Evolutionary conservation across 1,139 yeast species (phyloP), one percentile per base, ranked within the genome.

Genomic region (Wickerhamomyces sp.): DNA sequence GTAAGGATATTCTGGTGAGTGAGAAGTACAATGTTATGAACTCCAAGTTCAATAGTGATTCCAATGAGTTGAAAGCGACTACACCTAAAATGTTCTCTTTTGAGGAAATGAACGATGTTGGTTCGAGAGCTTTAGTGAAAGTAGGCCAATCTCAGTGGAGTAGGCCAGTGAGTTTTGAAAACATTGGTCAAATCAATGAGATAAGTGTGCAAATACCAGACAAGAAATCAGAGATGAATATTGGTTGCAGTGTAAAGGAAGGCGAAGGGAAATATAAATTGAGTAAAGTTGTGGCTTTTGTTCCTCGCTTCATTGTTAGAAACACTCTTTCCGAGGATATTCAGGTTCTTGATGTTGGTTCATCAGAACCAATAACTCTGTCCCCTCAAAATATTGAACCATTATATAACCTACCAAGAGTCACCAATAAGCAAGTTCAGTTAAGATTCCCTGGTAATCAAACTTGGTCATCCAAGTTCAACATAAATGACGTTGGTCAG

Each of bases 401-500:
- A 0, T 60, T 92, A 14, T 87, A 83, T 55, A 78, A 75, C 14
- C 62, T 86, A 54, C 74, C 81, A 26, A 61, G 69, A 6, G 47
- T 57, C 4, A 65, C 64, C 1, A 60, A 65, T 28, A 53, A 53
- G 22, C 56, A 52, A 28, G 10, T 53, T 3, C 59, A 56, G 28
- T 40, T 65, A 44, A 76, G 83, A 39, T 81, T 84, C 50, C 61
- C 74, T 3, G 84, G 82, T 7, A 64, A 74, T 1, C 69, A 74
- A 7, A 70, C 81, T 3, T 89, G 96, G 95, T 84, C 97, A 1
- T 81, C 97, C 0, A 95, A 97, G 1, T 89, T 92, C 59, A 72
- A 75, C 21, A 76, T 92, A 47, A 80, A 83, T 42, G 95, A 90
- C 55, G 74, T 89, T 39, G 98, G 98, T 7, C 82, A 86, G 43